A percentile compares a stretch with the other conserved stretches of the same genome.
Conservation (phyloP, 23 red algal genomes). For the Cyanidiococcus yangmingshanensis region DNA sequence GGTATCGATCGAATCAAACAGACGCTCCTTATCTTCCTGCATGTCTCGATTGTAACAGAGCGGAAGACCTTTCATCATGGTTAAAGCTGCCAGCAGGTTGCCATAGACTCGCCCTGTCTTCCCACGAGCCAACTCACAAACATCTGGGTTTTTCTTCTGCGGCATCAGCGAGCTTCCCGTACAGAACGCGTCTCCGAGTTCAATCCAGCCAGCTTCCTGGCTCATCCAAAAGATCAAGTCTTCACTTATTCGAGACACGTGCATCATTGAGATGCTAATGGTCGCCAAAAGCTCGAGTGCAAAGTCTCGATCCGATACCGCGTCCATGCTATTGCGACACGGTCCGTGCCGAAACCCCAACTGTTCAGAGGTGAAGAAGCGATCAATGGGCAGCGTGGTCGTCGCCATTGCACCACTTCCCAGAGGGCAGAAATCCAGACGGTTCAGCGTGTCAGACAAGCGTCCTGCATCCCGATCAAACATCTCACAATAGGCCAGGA, state of each 20-base stretch:
- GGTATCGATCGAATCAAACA: conserved; percentile 89
- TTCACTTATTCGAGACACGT: conserved; percentile 74
- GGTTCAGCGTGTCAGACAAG: conserved; percentile 47
- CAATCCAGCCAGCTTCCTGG: conserved; percentile 85
- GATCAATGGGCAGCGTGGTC: conserved; percentile 81
- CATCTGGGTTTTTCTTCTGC: conserved; percentile 99
- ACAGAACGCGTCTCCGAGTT: conserved; percentile 90
- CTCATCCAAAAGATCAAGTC: conserved; percentile 94
- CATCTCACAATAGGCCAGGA: conserved; percentile 95
- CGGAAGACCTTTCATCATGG: conserved; percentile 91
- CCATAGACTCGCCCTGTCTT: conserved; percentile 77
- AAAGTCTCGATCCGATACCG: conserved; percentile 91
- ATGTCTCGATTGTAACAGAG: conserved; percentile 98
- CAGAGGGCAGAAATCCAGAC: conserved; percentile 74
- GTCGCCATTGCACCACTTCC: conserved; percentile 77
- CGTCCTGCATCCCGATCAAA: conserved; percentile 61
- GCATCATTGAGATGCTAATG: conserved; percentile 79
- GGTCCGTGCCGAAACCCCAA: conserved; percentile 62
- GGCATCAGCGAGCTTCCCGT: conserved; percentile 96
- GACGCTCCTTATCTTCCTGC: conserved; percentile 97
- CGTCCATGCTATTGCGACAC: conserved; percentile 78
- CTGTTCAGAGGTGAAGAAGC: conserved; percentile 48
- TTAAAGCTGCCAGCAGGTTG: conserved; percentile 55
- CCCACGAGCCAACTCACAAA: conserved; percentile 87
- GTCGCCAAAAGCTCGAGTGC: conserved; percentile 72